Evolutionary conservation across 2,329 filamentous ascomycete genomes (phyloP).

Genomic region (Apiospora koreana): DNA sequence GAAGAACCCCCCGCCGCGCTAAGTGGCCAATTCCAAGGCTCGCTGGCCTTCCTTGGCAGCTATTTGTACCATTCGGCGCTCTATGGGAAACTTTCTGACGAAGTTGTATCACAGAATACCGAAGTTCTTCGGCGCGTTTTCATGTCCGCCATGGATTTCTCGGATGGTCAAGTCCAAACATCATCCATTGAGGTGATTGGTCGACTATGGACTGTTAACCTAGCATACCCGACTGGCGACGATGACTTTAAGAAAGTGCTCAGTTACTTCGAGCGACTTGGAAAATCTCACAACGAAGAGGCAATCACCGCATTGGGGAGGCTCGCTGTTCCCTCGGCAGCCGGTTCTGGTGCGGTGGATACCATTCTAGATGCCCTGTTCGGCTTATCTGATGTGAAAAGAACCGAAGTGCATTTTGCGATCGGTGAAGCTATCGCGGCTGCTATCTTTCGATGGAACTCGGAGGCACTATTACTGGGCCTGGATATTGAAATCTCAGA

Average conservation of each 20-base stretch:
- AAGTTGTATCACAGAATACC: constrained; percentile 23
- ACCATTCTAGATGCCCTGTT: constrained; percentile 70
- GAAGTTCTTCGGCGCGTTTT: constrained; percentile 25
- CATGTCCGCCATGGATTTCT: constrained; percentile 19
- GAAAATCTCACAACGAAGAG: constrained; percentile 72
- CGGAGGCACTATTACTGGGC: constrained; percentile 72
- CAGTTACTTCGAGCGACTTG: constrained; percentile 49
- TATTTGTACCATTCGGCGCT: constrained; percentile 29
- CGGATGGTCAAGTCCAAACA: constrained; percentile 25
- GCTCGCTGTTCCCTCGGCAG: constrained; percentile 59
- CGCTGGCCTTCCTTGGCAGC: constrained; percentile 28
- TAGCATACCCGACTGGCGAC: constrained; percentile 27
- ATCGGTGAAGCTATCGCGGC: constrained; percentile 86
- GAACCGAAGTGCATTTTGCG: constrained; percentile 85
- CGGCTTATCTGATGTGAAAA: constrained; percentile 78
- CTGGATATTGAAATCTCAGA: constrained; percentile 68
- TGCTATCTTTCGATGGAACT: constrained; percentile 78
- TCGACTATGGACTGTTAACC: constrained; percentile 33
- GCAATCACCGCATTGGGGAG: constrained; percentile 81
- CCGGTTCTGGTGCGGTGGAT: constrained; percentile 44
- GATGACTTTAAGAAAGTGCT: constrained; percentile 54
- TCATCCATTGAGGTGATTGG: constrained; percentile 31
- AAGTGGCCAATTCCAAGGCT: constrained; percentile 33
- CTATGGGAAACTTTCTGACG: constrained; percentile 23
- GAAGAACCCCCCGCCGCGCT: constrained; percentile 26